Evolutionary conservation across 495 filamentous ascomycete species (phyloP), one percentile per base, ranked within the genome.

Genomic region (Tuber aestivum): DNA sequence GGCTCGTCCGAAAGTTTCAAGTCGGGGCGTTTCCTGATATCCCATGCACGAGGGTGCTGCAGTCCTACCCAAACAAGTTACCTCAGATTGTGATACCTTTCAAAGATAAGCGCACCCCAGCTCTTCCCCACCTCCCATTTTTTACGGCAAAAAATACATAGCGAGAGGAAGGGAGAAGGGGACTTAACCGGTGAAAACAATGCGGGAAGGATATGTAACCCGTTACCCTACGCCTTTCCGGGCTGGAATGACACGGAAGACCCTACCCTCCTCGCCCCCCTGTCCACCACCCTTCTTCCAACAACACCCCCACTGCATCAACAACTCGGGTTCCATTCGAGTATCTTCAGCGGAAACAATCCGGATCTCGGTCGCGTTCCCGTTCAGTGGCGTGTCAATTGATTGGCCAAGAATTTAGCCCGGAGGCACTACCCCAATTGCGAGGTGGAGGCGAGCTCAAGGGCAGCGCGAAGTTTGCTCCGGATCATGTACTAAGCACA

Each of bases 201-300:
- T 65, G 56, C 56, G 56, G 56, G n/a, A 65, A 65, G 27, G 10
- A 65, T 32, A 65, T 65, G 56, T 65, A 65, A n/a, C n/a, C n/a
- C n/a, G n/a, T n/a, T n/a, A 65, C 56, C 56, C 56, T 32, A 32
- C n/a, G 4, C 12, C 10, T 14, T 65, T n/a, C 56, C 56, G 27
- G n/a, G 56, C 27, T 32, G n/a, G 12, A 65, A 32, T 16, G 27
- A 32, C 32, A 32, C 50, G 50, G 50, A 8, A 56, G 9, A 56
- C 23, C 56, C 56, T 65, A 4, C n/a, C n/a, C n/a, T 6, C 12
- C n/a, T n/a, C n/a, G n/a, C 50, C 9, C n/a, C n/a, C n/a, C 23
- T n/a, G 3, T 27, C 27, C n/a, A 61, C 56, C 21, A 65, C 56
- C n/a, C 56, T 32, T 32, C 56, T 65, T 32, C 10, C 2, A 27